Conservation (phyloP, 495 filamentous ascomycete genomes). For the Daldinia concentrica region DNA sequence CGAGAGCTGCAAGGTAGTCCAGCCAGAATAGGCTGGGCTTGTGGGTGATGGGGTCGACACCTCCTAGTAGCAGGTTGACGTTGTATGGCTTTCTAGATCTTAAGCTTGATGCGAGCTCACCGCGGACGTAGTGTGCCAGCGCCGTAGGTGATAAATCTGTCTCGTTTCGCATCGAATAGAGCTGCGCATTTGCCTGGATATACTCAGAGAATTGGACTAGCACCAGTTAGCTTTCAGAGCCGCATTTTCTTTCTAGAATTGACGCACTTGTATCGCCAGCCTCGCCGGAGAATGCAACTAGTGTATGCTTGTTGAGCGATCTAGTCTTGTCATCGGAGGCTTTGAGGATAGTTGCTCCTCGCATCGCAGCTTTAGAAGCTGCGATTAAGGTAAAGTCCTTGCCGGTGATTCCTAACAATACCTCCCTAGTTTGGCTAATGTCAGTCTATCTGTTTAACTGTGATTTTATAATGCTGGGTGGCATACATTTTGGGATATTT, state of each 20-base stretch:
- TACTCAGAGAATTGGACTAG: slow-evolving; percentile 99
- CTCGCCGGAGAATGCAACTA: slow-evolving; percentile 98
- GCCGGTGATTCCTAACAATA: slow-evolving; percentile 96
- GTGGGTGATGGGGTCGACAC: slow-evolving; percentile 85
- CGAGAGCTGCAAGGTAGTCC: slow-evolving; percentile 92
- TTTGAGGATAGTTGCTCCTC: slow-evolving; percentile 96
- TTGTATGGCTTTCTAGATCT: slow-evolving; percentile 92
- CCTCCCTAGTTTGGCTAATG: slow-evolving; percentile 73
- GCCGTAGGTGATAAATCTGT: slow-evolving; percentile 88
- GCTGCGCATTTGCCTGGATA: slow-evolving; percentile 96
- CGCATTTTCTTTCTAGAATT: not conserved
- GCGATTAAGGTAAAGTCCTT: slow-evolving; percentile 99
- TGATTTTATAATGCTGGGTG: not conserved
- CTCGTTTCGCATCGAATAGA: slow-evolving; percentile 98
- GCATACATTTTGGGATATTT: slow-evolving; percentile 49
- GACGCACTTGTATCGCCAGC: slow-evolving; percentile 89
- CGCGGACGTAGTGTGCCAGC: slow-evolving; percentile 89
- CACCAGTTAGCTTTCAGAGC: slow-evolving; percentile 46
- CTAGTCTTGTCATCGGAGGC: slow-evolving; percentile 96
- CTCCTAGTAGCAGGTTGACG: slow-evolving; percentile 94
- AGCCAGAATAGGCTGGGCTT: slow-evolving; percentile 95
- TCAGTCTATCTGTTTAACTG: slow-evolving; percentile 7
- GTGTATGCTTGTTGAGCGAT: slow-evolving; percentile 84
- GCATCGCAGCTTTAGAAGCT: slow-evolving; percentile 96
- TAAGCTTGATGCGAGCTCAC: slow-evolving; percentile 88